Base-by-base conservation (phyloP, 2,329 filamentous ascomycete species). In the Xylariaceae sp. region DNA sequence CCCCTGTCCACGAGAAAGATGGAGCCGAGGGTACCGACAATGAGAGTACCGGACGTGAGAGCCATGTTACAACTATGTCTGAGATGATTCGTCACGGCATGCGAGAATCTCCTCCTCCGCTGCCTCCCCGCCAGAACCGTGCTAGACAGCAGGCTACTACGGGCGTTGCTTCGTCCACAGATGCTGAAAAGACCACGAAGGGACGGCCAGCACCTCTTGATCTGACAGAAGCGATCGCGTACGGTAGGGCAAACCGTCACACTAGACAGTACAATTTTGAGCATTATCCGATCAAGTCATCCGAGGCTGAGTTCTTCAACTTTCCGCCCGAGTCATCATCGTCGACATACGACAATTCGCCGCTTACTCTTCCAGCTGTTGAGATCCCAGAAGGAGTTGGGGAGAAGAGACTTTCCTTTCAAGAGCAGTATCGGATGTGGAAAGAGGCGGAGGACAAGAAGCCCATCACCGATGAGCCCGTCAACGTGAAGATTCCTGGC, bases 1-100 rank as follows among this genome's bases (percentile, higher is more conserved):
- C 54, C 16, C 56, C 60, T 6, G 53, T 56, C 4, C 31, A 42
- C 31, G 56, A 62, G 39, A 44, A 28, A 17, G 39, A 38, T 6
- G 45, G 17, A 22, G 18, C 31, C 17, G 19, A 47, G 9, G n/a
- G 6, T 18, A 40, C 47, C 22, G 31, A 12, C 12, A 28, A n/a
- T n/a, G 42, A 22, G 18, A 40, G 38, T 17, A 10, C 16, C 16
- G 47, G 49, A 18, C 56, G 44, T 17, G 48, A 57, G 18, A 63
- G 62, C 38, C 46, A 50, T 17, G 38, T 60, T n/a, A 67, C 63
- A 1, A 66, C 57, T 11, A 50, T 65, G 48, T 58, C 62, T 5
- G 48, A 55, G 16, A 43, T 63, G 16, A 55, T 61, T 33, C 13
- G 49, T n/a, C 54, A 51, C 44, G 42, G 45, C 46, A 16, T 5